Evolutionary conservation across 768 basidiomycete genomes (phyloP).

Genomic region (Serendipita vermifera): DNA sequence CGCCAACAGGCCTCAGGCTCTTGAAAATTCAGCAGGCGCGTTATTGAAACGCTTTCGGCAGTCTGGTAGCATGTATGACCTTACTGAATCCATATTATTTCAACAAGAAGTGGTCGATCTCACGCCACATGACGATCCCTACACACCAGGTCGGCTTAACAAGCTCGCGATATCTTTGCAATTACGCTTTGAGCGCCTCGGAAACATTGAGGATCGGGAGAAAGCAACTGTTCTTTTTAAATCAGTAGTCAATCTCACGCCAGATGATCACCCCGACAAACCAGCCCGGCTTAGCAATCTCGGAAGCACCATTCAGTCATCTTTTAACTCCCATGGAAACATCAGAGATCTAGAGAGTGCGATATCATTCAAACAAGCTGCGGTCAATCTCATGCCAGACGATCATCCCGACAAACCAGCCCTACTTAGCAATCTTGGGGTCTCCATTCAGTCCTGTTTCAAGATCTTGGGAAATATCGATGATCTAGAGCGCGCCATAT

Average conservation of each 20-base stretch:
- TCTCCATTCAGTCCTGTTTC: background rate
- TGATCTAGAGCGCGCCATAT: constrained; percentile 14
- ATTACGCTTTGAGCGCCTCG: constrained; percentile 10
- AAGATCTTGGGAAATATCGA: constrained; percentile 1
- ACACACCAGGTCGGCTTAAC: constrained; percentile 2
- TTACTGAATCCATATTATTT: no score
- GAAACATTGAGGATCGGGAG: constrained; percentile 11
- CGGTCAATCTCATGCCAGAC: constrained; percentile 13
- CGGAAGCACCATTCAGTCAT: background rate
- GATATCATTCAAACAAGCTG: background rate
- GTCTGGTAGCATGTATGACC: no score
- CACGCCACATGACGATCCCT: constrained; percentile 12
- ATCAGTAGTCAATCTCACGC: constrained; percentile 9
- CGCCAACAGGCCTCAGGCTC: no score
- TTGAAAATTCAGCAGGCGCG: no score
- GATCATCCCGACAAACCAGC: constrained; percentile 10
- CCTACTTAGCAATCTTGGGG: constrained; percentile 13
- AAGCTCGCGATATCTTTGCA: constrained; percentile 14
- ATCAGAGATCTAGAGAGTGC: background rate
- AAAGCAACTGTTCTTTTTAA: constrained; percentile 10
- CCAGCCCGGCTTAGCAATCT: constrained; percentile 11
- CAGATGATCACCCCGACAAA: constrained; percentile 14
- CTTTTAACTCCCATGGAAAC: constrained; percentile 13
- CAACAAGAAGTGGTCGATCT: constrained; percentile 11
- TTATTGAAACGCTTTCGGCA: no score